Base-by-base conservation (phyloP, 305 asterid species). In the Fraxinus ornus region DNA sequence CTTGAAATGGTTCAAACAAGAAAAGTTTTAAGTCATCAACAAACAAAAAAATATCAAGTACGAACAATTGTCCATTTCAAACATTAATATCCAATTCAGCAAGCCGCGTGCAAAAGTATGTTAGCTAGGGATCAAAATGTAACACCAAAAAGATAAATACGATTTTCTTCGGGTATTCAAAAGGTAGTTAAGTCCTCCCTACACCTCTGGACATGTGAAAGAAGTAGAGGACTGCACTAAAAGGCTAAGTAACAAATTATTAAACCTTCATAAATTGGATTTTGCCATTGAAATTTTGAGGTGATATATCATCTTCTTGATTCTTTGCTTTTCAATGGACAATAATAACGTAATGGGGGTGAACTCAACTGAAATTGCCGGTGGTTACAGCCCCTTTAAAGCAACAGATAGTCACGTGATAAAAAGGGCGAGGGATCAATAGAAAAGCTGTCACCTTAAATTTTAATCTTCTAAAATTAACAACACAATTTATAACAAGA, bases 241-340 rank as follows among this genome's bases (percentile, higher is more conserved):
- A 64, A 82, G 82, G 24, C 66, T 79, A 68, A 84, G 77, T 71
- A 37, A 9, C 24, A 66, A 57, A 41, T 22, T 73, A 78, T 75
- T 28, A 75, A 77, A 78, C 30, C 41, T 72, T 77, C 79, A 19
- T 33, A 30, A 75, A 66, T 82, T 49, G 83, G 78, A 49, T 36
- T 70, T 6, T 77, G 72, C 49, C 68, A 7, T 57, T 57, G 41
- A 74, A 52, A 64, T 17, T 47, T 82, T 55, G 36, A 35, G 37
- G 75, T 66, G 49, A 41, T 71, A 44, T 72, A 15, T 62, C 66
- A n/a, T 57, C 35, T 28, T n/a, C 72, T 79, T 41, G 30, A 57
- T 57, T 57, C 68, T 57, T 57, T 7, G 12, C 28, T 57, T 19
- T 57, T 7, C 12, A 57, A 19, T 57, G 68, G 26, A 57, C 28